Percentiles rank a stretch among this genome's conserved stretches.
Conservation (phyloP, 768 basidiomycete genomes). For the Kwoniella shandongensis region DNA sequence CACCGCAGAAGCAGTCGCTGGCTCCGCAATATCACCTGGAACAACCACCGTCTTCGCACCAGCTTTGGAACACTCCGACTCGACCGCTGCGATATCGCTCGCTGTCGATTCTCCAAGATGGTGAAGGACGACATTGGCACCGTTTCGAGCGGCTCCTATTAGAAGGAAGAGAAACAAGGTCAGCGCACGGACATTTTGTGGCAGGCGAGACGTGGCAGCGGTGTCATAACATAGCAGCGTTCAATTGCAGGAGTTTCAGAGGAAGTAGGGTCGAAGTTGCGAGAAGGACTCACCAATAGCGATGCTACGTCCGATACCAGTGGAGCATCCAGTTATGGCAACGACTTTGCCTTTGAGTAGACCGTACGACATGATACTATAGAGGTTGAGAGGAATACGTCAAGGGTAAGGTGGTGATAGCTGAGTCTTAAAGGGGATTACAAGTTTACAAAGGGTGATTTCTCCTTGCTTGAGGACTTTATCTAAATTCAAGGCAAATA, state of each 20-base stretch:
- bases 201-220: neutral
- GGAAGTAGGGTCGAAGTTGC: no score
- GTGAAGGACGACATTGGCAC: conserved; percentile 68
- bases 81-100: conserved; percentile 34
- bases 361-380: conserved; percentile 20
- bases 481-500: no score
- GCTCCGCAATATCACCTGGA: conserved; percentile 66
- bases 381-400: no score
- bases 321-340: conserved; percentile 70
- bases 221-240: neutral
- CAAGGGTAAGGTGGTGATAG: no score
- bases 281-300: conserved; percentile 58
- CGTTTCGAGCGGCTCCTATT: conserved; percentile 61
- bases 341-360: conserved; percentile 60
- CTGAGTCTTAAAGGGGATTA: no score
- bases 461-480: no score
- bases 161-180: neutral
- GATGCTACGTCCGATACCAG: conserved; percentile 72
- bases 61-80: conserved; percentile 58
- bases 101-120: conserved; percentile 66
- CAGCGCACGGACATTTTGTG: neutral
- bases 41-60: conserved; percentile 59
- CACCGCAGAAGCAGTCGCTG: conserved; percentile 63
- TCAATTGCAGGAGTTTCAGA: no score
- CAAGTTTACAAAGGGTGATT: no score